phyloP scores from a whole-genome alignment of 305 asterid genomes.

The Fraxinus platypoda region DNA sequence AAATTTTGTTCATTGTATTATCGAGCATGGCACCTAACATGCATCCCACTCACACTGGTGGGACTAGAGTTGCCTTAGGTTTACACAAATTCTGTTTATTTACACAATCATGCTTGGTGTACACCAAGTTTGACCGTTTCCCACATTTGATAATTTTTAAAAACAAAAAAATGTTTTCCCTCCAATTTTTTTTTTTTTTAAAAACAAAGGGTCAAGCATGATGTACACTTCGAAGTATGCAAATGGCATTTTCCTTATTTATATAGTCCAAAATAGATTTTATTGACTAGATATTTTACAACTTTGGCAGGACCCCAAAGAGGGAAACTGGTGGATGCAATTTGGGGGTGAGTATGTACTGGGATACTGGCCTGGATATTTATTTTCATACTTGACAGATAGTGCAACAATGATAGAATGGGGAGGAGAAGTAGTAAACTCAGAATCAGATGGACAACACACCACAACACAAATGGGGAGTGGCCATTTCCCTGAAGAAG shows the following conservation, averaged over 20 bases:
- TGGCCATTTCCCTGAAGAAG: constrained; percentile 69
- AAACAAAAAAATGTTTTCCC: no score
- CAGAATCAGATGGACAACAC: constrained; percentile 48
- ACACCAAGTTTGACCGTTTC: no score
- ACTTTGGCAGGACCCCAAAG: constrained; percentile 48
- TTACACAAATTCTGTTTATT: no score
- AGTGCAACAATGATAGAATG: constrained; percentile 64
- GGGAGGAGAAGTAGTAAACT: constrained; percentile 70
- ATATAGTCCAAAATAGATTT: neutral
- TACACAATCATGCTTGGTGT: no score
- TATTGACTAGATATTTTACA: neutral
- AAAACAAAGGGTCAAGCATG: no score
- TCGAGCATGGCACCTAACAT: neutral
- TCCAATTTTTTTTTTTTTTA: no score
- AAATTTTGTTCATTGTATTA: neutral
- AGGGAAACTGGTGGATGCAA: constrained; percentile 79
- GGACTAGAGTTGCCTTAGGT: neutral
- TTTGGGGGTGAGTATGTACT: constrained; percentile 50
- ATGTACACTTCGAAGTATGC: no score
- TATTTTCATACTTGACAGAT: constrained; percentile 53
- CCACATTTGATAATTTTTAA: no score
- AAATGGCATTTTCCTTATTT: no score
- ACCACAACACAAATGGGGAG: constrained; percentile 81
- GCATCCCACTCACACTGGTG: neutral
- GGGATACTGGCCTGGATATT: constrained; percentile 67